A percentile compares a stretch with the other conserved stretches of the same genome.
Conservation (phyloP, 441 rosid species). For the Sinapis alba region DNA sequence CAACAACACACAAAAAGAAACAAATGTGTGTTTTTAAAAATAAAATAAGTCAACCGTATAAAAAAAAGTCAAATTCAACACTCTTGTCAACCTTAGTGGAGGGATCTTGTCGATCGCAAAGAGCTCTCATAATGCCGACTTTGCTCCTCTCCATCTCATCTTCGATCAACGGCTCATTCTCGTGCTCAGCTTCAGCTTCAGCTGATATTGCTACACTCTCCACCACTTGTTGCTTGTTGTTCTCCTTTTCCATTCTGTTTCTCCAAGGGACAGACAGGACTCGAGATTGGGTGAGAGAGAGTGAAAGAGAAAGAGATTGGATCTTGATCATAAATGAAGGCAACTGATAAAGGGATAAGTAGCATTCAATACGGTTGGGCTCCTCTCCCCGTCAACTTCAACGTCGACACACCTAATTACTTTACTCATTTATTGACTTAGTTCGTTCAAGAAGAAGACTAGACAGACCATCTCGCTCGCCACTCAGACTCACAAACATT, state of each 20-base stretch:
- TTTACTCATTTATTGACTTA: conserved; percentile 17
- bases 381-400: conserved; percentile 26
- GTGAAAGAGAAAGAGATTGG: background rate
- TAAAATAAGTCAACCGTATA: background rate
- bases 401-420: conserved; percentile 20
- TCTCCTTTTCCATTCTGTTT: conserved; percentile 29
- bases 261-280: conserved; percentile 17
- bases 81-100: conserved; percentile 52
- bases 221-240: conserved; percentile 14
- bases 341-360: background rate
- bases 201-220: conserved; percentile 17
- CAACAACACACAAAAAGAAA: background rate
- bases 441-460: background rate
- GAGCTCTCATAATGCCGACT: conserved; percentile 75
- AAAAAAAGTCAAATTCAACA: background rate
- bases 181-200: background rate
- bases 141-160: conserved; percentile 71
- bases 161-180: conserved; percentile 34
- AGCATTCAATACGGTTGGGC: conserved; percentile 6
- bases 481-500: background rate
- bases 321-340: conserved; percentile 5
- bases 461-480: background rate
- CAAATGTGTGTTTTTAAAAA: background rate
- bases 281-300: conserved; percentile 11
- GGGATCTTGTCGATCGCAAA: conserved; percentile 72